These are phyloP conservation scores for Trichoderma guizhouense DNA, from an alignment of 2,329 filamentous ascomycete species.

Conservation along the genomic window DNA sequence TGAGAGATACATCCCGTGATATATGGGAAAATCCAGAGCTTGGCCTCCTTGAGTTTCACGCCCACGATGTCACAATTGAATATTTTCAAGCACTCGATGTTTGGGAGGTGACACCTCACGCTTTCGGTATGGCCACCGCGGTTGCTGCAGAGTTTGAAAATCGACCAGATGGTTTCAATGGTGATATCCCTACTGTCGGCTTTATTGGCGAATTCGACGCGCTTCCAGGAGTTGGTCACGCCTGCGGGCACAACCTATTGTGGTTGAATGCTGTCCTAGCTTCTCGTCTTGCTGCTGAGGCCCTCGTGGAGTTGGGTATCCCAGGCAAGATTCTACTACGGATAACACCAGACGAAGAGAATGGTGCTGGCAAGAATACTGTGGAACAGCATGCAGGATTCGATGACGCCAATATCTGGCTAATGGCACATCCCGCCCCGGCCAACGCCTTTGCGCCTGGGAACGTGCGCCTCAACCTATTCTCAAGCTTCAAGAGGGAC, in stretches of 20 bases:
- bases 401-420: slow-evolving; percentile 24
- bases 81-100: not conserved
- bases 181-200: slow-evolving; percentile 2
- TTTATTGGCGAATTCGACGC: slow-evolving; percentile 42
- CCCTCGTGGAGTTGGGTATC: slow-evolving; percentile 28
- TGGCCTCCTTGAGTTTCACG: not conserved
- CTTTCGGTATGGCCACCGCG: not conserved
- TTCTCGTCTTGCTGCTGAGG: slow-evolving; percentile 23
- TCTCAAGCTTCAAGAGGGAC: not conserved
- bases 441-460: not conserved
- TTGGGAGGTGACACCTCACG: not conserved
- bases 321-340: slow-evolving; percentile 33
- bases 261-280: slow-evolving; percentile 37
- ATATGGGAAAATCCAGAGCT: not conserved
- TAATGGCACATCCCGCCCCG: slow-evolving; percentile 29
- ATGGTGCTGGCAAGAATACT: slow-evolving; percentile 38
- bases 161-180: not conserved
- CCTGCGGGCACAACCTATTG: slow-evolving; percentile 46
- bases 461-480: not conserved
- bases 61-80: not conserved
- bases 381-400: slow-evolving; percentile 27
- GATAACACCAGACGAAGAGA: slow-evolving; percentile 43
- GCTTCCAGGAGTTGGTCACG: slow-evolving; percentile 43
- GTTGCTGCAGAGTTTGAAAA: not conserved
- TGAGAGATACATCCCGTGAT: too few relatives aligned